A percentile compares a stretch with the other conserved stretches of the same genome.
These are phyloP conservation scores for Psilocybe mexicana DNA, from an alignment of 1,284 basidiomycete genomes.

Conservation along the genomic window DNA sequence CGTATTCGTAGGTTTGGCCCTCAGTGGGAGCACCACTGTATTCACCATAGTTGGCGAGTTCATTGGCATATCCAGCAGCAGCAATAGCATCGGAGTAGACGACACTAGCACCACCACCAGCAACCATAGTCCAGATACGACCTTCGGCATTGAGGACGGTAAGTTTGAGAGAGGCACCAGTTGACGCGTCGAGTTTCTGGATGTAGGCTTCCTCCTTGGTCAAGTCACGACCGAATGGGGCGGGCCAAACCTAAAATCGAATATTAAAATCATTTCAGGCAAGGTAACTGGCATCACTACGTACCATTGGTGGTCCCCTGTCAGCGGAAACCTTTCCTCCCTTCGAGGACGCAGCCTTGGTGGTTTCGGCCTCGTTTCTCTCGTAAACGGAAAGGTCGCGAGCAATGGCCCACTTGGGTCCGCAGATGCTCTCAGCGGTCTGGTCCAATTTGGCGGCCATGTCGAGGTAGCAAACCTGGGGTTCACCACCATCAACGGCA, in stretches of 20 bases:
- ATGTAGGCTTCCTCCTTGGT: slow-evolving; percentile 99
- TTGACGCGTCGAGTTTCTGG: slow-evolving; percentile 95
- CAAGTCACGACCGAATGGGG: slow-evolving; percentile 96
- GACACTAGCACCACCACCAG: slow-evolving; percentile 83
- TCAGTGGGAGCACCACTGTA: slow-evolving; percentile 99
- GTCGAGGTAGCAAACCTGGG: slow-evolving; percentile 94
- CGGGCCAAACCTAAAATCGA: slow-evolving; percentile 75
- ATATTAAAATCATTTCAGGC: slow-evolving; percentile 12
- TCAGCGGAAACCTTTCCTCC: slow-evolving; percentile 72
- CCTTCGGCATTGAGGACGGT: slow-evolving; percentile 95
- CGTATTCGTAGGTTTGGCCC: slow-evolving; percentile 99
- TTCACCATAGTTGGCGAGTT: slow-evolving; percentile 99
- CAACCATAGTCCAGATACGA: slow-evolving; percentile 99
- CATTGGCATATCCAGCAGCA: slow-evolving; percentile 94
- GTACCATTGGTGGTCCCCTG: slow-evolving; percentile 94
- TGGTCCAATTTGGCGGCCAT: slow-evolving; percentile 99
- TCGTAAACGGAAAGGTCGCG: slow-evolving; percentile 85
- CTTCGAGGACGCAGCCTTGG: slow-evolving; percentile 43
- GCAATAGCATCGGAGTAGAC: slow-evolving; percentile 96
- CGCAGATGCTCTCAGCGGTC: slow-evolving; percentile 97
- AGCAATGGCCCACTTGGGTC: slow-evolving; percentile 98
- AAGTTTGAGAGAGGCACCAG: slow-evolving; percentile 97
- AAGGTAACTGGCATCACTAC: slow-evolving; percentile 13
- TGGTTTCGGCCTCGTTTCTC: slow-evolving; percentile 31
- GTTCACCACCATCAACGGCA: slow-evolving; percentile 67